phyloP scores from a whole-genome alignment of 805 yeast species.

The Kodamaea kakaduensis region DNA sequence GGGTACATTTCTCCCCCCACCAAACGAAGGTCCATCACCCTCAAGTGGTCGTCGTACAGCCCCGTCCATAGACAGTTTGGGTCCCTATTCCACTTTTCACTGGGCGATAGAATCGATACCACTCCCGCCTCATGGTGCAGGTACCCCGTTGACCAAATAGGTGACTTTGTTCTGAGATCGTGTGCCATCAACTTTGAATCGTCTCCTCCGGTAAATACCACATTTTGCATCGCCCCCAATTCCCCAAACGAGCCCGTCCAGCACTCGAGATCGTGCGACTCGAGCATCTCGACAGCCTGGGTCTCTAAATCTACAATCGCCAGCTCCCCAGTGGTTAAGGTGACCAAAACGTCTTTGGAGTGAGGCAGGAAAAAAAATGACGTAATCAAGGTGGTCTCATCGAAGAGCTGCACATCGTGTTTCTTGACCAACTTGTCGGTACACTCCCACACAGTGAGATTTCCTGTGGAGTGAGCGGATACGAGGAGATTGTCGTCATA shows the following conservation, averaged over 20 bases:
- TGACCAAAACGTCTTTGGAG: slow-evolving; percentile 41
- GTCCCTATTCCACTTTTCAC: slow-evolving; percentile 39
- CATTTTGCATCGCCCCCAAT: slow-evolving; percentile 46
- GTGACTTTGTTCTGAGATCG: slow-evolving; percentile 48
- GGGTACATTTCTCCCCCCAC: slow-evolving; percentile 29
- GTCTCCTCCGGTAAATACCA: slow-evolving; percentile 87
- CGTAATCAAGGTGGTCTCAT: slow-evolving; percentile 51
- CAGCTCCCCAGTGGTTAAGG: slow-evolving; percentile 66
- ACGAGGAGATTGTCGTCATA: slow-evolving; percentile 45
- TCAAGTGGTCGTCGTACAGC: slow-evolving; percentile 79
- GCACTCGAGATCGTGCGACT: slow-evolving; percentile 69
- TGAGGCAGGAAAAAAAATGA: slow-evolving; percentile 57
- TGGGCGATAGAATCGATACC: slow-evolving; percentile 63
- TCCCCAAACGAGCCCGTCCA: slow-evolving; percentile 82
- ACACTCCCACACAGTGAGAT: slow-evolving; percentile 57
- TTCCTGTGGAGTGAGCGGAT: slow-evolving; percentile 81
- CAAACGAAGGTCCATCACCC: slow-evolving; percentile 65
- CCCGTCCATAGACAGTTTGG: slow-evolving; percentile 74
- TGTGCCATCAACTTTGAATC: slow-evolving; percentile 74
- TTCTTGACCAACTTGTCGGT: slow-evolving; percentile 9
- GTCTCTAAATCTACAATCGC: slow-evolving; percentile 35
- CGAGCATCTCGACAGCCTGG: slow-evolving; percentile 21
- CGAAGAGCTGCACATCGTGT: slow-evolving; percentile 42
- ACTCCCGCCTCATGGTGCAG: slow-evolving; percentile 89
- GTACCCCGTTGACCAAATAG: slow-evolving; percentile 35